Evolutionary conservation across 495 filamentous ascomycete species (phyloP), one percentile per base, ranked within the genome.

Genomic region (Trichodelitschia bisporula): DNA sequence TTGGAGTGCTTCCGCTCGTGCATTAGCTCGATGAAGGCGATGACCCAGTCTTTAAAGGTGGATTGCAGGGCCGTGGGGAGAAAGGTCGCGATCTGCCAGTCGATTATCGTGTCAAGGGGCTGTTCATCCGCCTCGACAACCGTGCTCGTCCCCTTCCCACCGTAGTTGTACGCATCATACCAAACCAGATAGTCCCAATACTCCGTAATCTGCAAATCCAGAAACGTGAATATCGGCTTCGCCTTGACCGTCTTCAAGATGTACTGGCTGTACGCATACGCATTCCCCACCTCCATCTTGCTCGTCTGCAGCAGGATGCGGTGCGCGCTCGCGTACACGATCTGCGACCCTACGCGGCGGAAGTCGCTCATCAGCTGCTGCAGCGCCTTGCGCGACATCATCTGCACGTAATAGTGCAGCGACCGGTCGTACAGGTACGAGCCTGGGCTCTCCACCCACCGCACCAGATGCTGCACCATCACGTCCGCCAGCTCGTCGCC

Each of bases 151-250:
- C 78, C 89, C 44, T 86, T 91, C 33, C 86, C 86, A 31, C 86
- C 86, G 47, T 93, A 92, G 51, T 99, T 99, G 56, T 82, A 86
- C 51, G 91, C 82, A 47, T 99, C 86, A 37, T 93, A 93, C 86
- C 86, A 99, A n/a, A 91, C 70, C 0, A 99, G 69, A 48, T 93
- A 95, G 45, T 99, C 86, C 86, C 86, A 99, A 47, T 95, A 99
- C 47, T 99, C 86, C 41, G 83, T 91, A 47, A 99, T 90, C 40
- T 93, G 77, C 6, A 99, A 61, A 40, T 99, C 89, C 29, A 99
- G 70, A 50, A 99, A 99, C 47, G 90, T 75, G 58, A 99, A 99
- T 0, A 90, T 62, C 0, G 86, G 82, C 42, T 92, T 95, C 15
- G 69, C 69, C 43, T 86, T 77, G 49, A 99, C 89, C 12, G 82